A percentile compares a stretch with the other conserved stretches of the same genome.
Evolutionary conservation across 441 rosid species (phyloP).

Genomic region (Flueggea neowawraea): DNA sequence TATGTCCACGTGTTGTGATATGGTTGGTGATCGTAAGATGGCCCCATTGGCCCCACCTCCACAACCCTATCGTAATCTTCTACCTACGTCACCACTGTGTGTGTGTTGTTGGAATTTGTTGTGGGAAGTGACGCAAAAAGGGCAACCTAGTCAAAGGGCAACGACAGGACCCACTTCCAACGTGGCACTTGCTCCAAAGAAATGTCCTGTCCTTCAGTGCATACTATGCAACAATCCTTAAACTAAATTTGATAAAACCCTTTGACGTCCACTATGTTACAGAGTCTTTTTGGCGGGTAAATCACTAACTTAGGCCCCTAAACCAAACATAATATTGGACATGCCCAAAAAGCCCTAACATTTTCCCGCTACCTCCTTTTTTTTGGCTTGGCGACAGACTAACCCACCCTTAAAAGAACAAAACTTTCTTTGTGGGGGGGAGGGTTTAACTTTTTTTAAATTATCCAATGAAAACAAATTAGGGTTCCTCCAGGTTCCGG

Average conservation of each 20-base stretch:
- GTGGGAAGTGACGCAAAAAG: background rate
- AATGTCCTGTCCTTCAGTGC: background rate
- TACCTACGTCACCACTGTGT: slow-evolving; percentile 25
- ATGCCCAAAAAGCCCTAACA: slow-evolving; percentile 4
- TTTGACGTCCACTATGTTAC: slow-evolving; percentile 56
- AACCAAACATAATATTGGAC: background rate
- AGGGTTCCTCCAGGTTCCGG: slow-evolving; percentile 17
- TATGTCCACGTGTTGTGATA: too few relatives aligned
- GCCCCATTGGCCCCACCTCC: slow-evolving; percentile 2
- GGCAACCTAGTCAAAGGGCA: slow-evolving; percentile 28
- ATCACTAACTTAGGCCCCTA: slow-evolving; percentile 19
- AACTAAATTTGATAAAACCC: slow-evolving; percentile 47
- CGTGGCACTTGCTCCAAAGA: slow-evolving; percentile 27
- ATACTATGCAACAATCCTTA: background rate
- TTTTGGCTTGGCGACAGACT: slow-evolving; percentile 20
- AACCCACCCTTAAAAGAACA: slow-evolving; percentile 27
- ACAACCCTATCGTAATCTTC: slow-evolving; percentile 2
- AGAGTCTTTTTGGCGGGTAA: slow-evolving; percentile 55
- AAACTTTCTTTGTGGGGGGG: background rate
- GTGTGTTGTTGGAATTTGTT: slow-evolving; percentile 11
- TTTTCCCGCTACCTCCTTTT: slow-evolving; percentile 34
- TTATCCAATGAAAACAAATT: slow-evolving; percentile 11
- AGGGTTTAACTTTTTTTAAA: background rate
- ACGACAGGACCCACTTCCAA: slow-evolving; percentile 12
- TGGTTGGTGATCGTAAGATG: background rate